Evolutionary conservation across 306 rosid species (phyloP), one percentile per base, ranked within the genome.

Genomic region (Gynostemma pentaphyllum): DNA sequence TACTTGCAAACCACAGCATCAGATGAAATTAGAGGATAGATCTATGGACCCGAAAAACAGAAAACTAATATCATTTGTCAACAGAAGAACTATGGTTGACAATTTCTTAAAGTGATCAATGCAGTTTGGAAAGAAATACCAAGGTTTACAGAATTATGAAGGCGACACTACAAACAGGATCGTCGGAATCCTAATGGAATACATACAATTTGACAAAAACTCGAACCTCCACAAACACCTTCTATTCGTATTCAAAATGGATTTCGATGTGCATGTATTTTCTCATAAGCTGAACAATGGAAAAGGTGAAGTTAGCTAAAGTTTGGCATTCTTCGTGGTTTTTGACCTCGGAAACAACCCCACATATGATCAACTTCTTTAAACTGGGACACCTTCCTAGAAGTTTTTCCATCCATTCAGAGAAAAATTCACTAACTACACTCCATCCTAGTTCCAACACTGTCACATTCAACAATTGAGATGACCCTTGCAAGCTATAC

Each of bases 371-470:
- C 77, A 90, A 49, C 39, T 72, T 87, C 72, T 76, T 81, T 77
- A 90, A 65, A 51, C 78, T 81, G 24, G 90, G 97, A 69, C 96
- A 87, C 62, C 87, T 75, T 72, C 79, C 88, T 64, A 83, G 71
- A 52, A 83, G 79, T 46, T 85, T 89, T 15, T 74, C 87, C 15
- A 90, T 90, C 95, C 94, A 90, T 4, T 61, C 81, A 2, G 88
- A 75, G 85, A 87, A 87, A 34, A 85, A 79, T 59, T 87, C 96
- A 68, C 63, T 83, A 34, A 90, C 79, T 54, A 64, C 49, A 39
- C 81, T 87, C 97, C 95, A 90, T 24, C 95, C 97, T 45, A 90
- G 87, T 68, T 90, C 94, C 54, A 90, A 77, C 51, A 85, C 82
- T 51, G 61, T 74, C 75, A 87, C 84, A 68, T 85, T 83, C 76